Conservation (phyloP, 805 yeast species). For the Metschnikowia cerradonensis region DNA sequence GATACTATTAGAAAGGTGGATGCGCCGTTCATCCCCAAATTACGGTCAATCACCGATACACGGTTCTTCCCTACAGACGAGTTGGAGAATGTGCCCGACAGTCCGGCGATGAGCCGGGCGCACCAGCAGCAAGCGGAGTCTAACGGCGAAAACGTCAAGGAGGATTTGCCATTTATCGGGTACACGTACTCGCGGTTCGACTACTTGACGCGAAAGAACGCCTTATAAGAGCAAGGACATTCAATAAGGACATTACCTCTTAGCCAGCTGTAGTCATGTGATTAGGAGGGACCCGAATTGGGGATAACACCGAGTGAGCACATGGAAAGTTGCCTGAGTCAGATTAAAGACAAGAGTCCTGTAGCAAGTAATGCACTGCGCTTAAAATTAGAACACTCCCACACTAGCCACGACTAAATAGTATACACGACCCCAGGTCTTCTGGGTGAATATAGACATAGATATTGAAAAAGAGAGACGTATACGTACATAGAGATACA, state of each 20-base stretch:
- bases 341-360: neutral
- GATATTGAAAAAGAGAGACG: too few species aligned
- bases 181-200: constrained; percentile 95
- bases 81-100: constrained; percentile 88
- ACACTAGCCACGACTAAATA: neutral
- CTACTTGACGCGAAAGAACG: constrained; percentile 76
- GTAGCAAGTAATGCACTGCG: constrained; percentile 1
- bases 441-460: too few species aligned
- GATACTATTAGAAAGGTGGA: constrained; percentile 78
- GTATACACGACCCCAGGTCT: too few species aligned
- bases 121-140: constrained; percentile 59
- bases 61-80: constrained; percentile 98
- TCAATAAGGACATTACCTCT: neutral
- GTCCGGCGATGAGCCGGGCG: constrained; percentile 57
- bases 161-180: constrained; percentile 95
- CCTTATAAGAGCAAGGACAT: constrained; percentile 24
- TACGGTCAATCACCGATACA: constrained; percentile 90
- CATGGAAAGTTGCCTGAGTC: neutral
- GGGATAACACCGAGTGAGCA: neutral
- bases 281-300: neutral
- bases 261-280: neutral
- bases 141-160: constrained; percentile 53
- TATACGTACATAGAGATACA: too few species aligned
- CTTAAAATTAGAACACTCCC: neutral
- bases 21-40: constrained; percentile 91